Conservation (phyloP, 371 early-diverging fungal species). For the Mucor lusitanicus region DNA sequence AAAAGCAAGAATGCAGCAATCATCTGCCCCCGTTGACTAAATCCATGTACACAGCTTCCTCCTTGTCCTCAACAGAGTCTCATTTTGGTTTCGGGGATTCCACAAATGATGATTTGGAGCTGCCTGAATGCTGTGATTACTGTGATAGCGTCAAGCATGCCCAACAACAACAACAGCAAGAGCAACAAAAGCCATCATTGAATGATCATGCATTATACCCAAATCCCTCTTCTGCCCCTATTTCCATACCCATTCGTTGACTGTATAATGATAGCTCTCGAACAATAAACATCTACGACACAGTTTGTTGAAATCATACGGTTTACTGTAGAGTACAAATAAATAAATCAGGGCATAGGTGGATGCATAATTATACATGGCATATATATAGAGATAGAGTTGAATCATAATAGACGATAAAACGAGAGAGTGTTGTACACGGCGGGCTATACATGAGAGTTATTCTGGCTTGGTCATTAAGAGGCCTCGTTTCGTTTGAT, state of each 20-base stretch:
- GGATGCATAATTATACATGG: background rate
- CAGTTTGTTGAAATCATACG: background rate
- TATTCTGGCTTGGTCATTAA: slow-evolving; percentile 25
- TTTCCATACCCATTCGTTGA: background rate
- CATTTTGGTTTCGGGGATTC: background rate
- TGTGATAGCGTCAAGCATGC: background rate
- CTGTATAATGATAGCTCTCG: background rate
- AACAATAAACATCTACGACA: background rate
- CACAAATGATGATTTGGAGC: background rate
- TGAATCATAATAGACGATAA: background rate
- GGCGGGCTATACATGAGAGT: background rate
- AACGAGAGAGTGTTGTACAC: background rate
- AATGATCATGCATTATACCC: background rate
- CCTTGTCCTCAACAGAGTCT: background rate
- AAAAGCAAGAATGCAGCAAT: background rate
- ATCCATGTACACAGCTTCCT: background rate
- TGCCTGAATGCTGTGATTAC: background rate
- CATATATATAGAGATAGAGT: background rate
- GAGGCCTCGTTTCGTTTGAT: slow-evolving; percentile 14
- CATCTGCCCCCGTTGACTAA: background rate
- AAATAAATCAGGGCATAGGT: background rate
- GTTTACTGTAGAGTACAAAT: background rate
- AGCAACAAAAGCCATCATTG: background rate
- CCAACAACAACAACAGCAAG: background rate
- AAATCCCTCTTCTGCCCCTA: background rate